Evolutionary conservation across 495 filamentous ascomycete genomes (phyloP), one percentile per base, ranked within the genome.

Genomic region (Amphirosellinia nigrospora): DNA sequence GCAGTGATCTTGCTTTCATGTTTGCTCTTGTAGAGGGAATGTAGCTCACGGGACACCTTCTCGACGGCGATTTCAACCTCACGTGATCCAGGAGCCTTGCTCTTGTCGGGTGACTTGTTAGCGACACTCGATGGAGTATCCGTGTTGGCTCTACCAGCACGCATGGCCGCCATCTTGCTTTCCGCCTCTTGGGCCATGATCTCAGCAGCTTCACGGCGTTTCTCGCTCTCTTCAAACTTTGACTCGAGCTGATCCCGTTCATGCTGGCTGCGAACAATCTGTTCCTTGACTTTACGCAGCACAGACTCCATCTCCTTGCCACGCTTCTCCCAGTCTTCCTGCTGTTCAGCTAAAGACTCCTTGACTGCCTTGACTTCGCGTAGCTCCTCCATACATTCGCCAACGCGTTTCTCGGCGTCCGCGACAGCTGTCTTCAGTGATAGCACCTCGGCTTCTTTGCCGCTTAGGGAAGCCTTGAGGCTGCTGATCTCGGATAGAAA

Each of bases 1-100:
- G 94, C 94, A 0, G 91, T 87, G 32, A 98, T 94, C 81, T 99
- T 99, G 56, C 89, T 91, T 82, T 97, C 94, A 77, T 99, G 96
- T 77, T 99, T 99, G 77, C 88, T 86, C 81, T 97, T 98, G 84
- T 99, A 99, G n/a, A 97, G 85, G 0, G 88, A 85, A 75, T 99
- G 96, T 30, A 98, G 85, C 74, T 99, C 96, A 13, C 91, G 87
- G 3, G 92, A 94, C 36, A 97, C 93, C 69, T 91, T 92, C 79
- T 94, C 92, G n/a, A 98, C 93, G 19, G 96, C 95, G 43, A 93
- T 89, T 72, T 97, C 93, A 23, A 94, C 89, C 71, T 90, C 87
- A 69, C 80, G 81, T 43, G 72, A 70, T 8, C 69, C 71, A 15
- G 73, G 36, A 45, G 52, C 72, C 72, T 70, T 77, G 62, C 68